A percentile compares a stretch with the other conserved stretches of the same genome.
phyloP scores from a whole-genome alignment of 2,329 filamentous ascomycete species.

The Neonectria punicea region DNA sequence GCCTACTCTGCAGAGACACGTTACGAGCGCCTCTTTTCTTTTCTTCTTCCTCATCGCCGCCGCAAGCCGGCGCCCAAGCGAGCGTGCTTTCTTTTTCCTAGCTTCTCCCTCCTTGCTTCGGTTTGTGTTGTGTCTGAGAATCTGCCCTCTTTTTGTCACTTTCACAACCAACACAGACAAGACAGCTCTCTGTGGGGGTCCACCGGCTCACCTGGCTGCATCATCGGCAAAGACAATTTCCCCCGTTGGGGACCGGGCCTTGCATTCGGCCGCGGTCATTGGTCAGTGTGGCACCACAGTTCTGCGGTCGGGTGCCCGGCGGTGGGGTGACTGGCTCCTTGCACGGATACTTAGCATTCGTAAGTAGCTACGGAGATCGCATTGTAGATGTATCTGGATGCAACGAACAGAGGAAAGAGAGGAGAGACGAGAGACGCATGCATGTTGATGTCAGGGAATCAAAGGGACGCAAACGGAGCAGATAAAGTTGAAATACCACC shows the following conservation, averaged over 20 bases:
- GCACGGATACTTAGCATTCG: neutral
- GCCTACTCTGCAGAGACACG: neutral
- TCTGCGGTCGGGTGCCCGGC: slow-evolving; percentile 19
- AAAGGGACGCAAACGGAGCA: neutral
- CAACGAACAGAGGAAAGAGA: neutral
- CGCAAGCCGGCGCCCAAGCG: slow-evolving; percentile 4
- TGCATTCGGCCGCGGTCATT: slow-evolving; percentile 24
- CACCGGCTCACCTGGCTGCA: slow-evolving; percentile 18
- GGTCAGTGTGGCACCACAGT: slow-evolving; percentile 23
- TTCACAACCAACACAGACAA: neutral
- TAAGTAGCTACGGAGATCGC: neutral
- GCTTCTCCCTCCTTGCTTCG: neutral
- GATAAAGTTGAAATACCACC: neutral
- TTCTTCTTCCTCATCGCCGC: slow-evolving; percentile 3
- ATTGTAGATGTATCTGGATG: neutral
- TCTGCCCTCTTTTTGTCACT: slow-evolving; percentile 3
- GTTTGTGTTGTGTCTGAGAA: slow-evolving; percentile 9
- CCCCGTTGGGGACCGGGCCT: slow-evolving; percentile 34
- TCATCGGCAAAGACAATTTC: slow-evolving; percentile 41
- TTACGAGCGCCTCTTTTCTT: neutral
- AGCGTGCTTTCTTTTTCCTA: slow-evolving; percentile 14
- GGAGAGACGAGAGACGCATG: neutral
- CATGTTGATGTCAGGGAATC: neutral
- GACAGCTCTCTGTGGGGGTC: neutral
- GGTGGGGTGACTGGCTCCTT: slow-evolving; percentile 21